These are phyloP conservation scores for Mortierella hygrophila DNA, from an alignment of 192 early-diverging fungal genomes.

Conservation along the genomic window DNA sequence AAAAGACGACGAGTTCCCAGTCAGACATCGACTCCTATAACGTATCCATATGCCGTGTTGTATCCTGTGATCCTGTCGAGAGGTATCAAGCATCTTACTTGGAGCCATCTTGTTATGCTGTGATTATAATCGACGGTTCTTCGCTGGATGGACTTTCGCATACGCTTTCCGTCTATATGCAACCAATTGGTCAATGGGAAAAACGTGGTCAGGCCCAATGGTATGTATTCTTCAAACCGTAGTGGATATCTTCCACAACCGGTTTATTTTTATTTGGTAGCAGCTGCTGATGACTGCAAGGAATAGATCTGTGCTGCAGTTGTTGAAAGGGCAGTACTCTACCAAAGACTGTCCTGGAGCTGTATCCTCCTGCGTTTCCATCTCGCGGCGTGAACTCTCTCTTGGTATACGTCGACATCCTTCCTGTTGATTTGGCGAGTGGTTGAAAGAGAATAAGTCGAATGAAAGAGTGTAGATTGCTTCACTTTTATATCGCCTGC, in stretches of 20 bases:
- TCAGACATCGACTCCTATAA: background rate
- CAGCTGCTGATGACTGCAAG: background rate
- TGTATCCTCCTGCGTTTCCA: constrained; percentile 31
- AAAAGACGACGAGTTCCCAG: background rate
- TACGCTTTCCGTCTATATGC: constrained; percentile 77
- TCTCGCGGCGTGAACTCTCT: constrained; percentile 45
- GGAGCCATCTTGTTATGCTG: constrained; percentile 79
- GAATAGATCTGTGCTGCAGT: background rate
- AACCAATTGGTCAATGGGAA: constrained; percentile 16
- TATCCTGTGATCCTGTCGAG: background rate
- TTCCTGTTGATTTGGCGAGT: background rate
- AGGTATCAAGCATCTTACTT: constrained; percentile 61
- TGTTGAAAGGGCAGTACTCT: constrained; percentile 14
- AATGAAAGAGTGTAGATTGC: background rate
- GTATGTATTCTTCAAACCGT: background rate
- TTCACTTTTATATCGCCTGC: too few species aligned
- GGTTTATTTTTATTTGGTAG: background rate
- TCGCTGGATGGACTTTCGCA: constrained; percentile 92
- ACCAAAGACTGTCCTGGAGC: constrained; percentile 54
- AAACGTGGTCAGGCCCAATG: background rate
- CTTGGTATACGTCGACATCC: constrained; percentile 38
- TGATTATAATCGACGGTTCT: constrained; percentile 95
- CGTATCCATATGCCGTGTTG: background rate
- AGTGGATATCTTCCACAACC: background rate
- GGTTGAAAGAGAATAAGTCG: background rate